Conservation (phyloP, 371 early-diverging fungal species). For the Zopfochytrium polystomum region DNA sequence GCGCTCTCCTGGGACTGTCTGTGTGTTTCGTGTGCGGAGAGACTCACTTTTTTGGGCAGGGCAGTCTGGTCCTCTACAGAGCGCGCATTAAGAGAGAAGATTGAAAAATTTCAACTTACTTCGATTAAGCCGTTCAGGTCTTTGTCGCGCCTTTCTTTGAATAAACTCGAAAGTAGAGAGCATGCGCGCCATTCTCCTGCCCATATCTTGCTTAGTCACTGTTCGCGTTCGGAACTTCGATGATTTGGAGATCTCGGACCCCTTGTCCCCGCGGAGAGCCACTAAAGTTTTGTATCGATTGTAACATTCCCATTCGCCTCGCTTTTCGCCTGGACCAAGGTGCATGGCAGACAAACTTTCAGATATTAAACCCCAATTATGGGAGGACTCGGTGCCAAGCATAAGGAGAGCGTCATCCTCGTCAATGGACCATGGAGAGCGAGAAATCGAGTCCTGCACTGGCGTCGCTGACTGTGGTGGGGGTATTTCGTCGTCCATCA, state of each 20-base stretch:
- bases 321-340: slow-evolving; percentile 53
- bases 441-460: neutral
- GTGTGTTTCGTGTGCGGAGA: slow-evolving; percentile 50
- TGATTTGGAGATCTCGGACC: neutral
- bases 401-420: slow-evolving; percentile 65
- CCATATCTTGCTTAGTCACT: slow-evolving; percentile 15
- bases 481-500: neutral
- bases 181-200: slow-evolving; percentile 6
- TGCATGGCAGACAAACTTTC: slow-evolving; percentile 59
- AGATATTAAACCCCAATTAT: slow-evolving; percentile 68
- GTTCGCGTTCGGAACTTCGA: neutral
- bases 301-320: slow-evolving; percentile 68
- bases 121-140: slow-evolving; percentile 7
- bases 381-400: slow-evolving; percentile 56
- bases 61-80: slow-evolving; percentile 12
- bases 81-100: neutral
- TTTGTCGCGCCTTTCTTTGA: slow-evolving; percentile 18
- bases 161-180: slow-evolving; percentile 34
- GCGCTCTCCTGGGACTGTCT: slow-evolving; percentile 40
- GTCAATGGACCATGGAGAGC: slow-evolving; percentile 57
- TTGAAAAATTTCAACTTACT: slow-evolving; percentile 1
- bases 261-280: slow-evolving; percentile 8
- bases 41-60: slow-evolving; percentile 36
- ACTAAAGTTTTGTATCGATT: slow-evolving; percentile 52
- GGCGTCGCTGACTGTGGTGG: neutral